Base-by-base conservation (phyloP, 331 rosid species). In the Phaseolus coccineus region DNA sequence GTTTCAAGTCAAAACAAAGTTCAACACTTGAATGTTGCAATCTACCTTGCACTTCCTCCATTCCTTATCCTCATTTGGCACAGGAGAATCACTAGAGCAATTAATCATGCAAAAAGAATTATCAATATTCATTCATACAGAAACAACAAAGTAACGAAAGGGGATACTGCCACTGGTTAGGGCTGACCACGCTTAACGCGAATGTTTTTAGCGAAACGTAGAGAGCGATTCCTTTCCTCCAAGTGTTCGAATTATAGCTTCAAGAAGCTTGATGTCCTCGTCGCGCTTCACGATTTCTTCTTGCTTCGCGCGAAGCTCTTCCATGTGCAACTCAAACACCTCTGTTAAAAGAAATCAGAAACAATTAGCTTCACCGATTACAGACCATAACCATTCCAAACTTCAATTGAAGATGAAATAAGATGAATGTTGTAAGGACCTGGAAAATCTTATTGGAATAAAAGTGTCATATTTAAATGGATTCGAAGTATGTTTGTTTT, bases 311-410 rank as follows among this genome's bases (percentile, higher is more conserved):
- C 98, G 97, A 80, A 95, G 79, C 84, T 95, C 99, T 77, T 95
- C 99, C 99, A 95, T 85, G 84, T 95, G 99, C 78, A 95, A 87
- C 82, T 90, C 87, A 85, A 95, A 95, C 44, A 93, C 99, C 96
- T 89, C 96, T 94, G 86, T 46, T 56, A 15, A n/a, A 33, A 63
- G 64, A 77, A 47, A 66, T 78, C 58, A 35, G n/a, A 61, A 79
- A 24, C 16, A 4, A 67, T 78, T 53, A 78, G 25, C 47, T 61
- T 52, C 50, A 19, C 59, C 6, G 2, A 52, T 76, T 25, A n/a
- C 57, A 67, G 69, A 80, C 16, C 70, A 80, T 50, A 68, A 25
- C 27, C 3, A 6, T 24, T 48, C 48, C 33, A 24, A 77, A 69
- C 70, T 35, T 59, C 56, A 64, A 64, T 64, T 13, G 28, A 53